A percentile compares a stretch with the other conserved stretches of the same genome.
Evolutionary conservation across 495 filamentous ascomycete genomes (phyloP).

Genomic region (Clavariopsis aquatica): DNA sequence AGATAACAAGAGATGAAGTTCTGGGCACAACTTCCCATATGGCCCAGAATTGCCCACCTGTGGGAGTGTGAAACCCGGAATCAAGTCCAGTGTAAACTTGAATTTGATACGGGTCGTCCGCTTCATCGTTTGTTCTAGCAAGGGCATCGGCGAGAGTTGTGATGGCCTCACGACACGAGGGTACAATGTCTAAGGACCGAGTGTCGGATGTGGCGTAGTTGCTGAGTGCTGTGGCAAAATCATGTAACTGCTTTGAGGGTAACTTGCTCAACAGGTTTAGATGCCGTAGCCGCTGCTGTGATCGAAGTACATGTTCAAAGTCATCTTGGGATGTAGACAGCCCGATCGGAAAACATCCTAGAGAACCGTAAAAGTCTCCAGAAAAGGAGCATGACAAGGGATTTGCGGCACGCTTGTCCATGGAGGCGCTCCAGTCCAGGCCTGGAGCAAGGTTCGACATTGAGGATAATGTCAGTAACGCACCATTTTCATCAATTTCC

Average conservation of each 20-base stretch:
- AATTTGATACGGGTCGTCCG: conserved; percentile 30
- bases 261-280: conserved; percentile 54
- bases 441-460: conserved; percentile 4
- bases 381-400: conserved; percentile 54
- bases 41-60: conserved; percentile 57
- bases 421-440: conserved; percentile 33
- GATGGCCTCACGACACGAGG: conserved; percentile 24
- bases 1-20: conserved; percentile 49
- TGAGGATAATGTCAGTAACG: conserved; percentile 17
- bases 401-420: conserved; percentile 44
- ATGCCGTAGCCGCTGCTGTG: conserved; percentile 52
- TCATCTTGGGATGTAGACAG: conserved; percentile 48
- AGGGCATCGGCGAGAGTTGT: conserved; percentile 15
- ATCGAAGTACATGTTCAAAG: conserved; percentile 54
- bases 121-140: conserved; percentile 18
- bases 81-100: conserved; percentile 54
- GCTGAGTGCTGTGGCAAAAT: conserved; percentile 14
- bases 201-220: conserved; percentile 15
- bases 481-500: conserved; percentile 37
- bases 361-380: conserved; percentile 49
- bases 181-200: conserved; percentile 15
- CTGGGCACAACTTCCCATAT: conserved; percentile 54
- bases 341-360: conserved; percentile 63
- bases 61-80: conserved; percentile 55
- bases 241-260: conserved; percentile 34